A percentile compares a stretch with the other conserved stretches of the same genome.
These are phyloP conservation scores for Saccharomyces uvarum DNA, from an alignment of 1,139 yeast species.

Conservation along the genomic window DNA sequence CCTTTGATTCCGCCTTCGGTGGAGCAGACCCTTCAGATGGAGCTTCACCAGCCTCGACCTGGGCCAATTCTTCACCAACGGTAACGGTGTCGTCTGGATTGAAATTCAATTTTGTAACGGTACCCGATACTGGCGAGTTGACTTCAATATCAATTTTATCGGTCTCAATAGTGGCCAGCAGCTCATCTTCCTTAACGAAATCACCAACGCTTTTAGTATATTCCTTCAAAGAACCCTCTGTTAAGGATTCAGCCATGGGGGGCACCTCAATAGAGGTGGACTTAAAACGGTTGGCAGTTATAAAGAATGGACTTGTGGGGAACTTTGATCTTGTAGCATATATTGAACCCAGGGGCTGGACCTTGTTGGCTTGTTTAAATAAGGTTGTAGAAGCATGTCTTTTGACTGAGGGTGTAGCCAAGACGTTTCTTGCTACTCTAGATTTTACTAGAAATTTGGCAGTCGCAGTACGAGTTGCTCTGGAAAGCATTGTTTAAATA, in stretches of 20 bases:
- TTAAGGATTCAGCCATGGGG: conserved; percentile 96
- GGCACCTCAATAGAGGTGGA: conserved; percentile 75
- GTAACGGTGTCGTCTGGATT: conserved; percentile 87
- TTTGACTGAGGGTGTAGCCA: not conserved
- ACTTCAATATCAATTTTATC: conserved; percentile 97
- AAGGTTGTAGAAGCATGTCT: conserved; percentile 5
- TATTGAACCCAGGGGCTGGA: not conserved
- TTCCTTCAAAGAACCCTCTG: conserved; percentile 89
- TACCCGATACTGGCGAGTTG: conserved; percentile 89
- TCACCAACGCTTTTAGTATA: conserved; percentile 82
- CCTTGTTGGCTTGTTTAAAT: not conserved
- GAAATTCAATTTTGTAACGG: conserved; percentile 75
- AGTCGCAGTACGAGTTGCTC: not conserved
- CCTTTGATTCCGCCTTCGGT: conserved; percentile 32
- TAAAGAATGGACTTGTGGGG: not conserved
- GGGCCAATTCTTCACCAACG: conserved; percentile 89
- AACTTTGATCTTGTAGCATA: not conserved
- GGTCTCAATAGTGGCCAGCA: conserved; percentile 94
- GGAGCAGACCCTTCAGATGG: conserved; percentile 58
- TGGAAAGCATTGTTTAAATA: conserved; percentile 1
- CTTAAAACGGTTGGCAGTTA: conserved; percentile 21
- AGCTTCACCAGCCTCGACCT: conserved; percentile 84
- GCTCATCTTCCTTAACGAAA: conserved; percentile 78
- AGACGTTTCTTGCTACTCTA: not conserved
- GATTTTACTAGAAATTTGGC: conserved; percentile 3